Conservation (phyloP, 805 yeast genomes). For the Pichia nanzhaoensis region DNA sequence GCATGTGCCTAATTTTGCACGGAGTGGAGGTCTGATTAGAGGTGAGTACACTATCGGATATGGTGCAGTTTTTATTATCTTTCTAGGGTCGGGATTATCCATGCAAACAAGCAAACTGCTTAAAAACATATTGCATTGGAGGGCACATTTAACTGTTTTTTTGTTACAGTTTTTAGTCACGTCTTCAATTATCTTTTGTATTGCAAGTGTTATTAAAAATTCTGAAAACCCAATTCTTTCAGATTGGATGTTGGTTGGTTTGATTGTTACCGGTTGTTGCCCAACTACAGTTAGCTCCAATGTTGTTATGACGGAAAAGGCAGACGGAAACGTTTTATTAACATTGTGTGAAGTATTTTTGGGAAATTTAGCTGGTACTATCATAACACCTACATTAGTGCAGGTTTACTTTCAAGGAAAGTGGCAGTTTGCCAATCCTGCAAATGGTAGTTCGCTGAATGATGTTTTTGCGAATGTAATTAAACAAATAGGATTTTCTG, state of each 20-base stretch:
- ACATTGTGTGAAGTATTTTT: slow-evolving; percentile 79
- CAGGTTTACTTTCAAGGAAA: slow-evolving; percentile 56
- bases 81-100: slow-evolving; percentile 70
- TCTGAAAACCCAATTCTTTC: slow-evolving; percentile 55
- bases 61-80: slow-evolving; percentile 81
- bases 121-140: slow-evolving; percentile 63
- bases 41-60: slow-evolving; percentile 75
- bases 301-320: slow-evolving; percentile 82
- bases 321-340: slow-evolving; percentile 68
- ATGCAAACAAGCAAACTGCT: slow-evolving; percentile 59
- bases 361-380: slow-evolving; percentile 80
- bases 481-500: slow-evolving; percentile 75
- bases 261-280: slow-evolving; percentile 75
- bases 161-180: slow-evolving; percentile 58
- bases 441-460: slow-evolving; percentile 44
- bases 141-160: slow-evolving; percentile 70
- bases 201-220: slow-evolving; percentile 55
- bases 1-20: slow-evolving; percentile 75
- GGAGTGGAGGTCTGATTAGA: slow-evolving; percentile 69
- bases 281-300: slow-evolving; percentile 92
- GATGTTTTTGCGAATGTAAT: slow-evolving; percentile 64
- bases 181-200: slow-evolving; percentile 50
- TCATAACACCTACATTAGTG: slow-evolving; percentile 75
- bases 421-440: slow-evolving; percentile 79
- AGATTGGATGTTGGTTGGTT: slow-evolving; percentile 71